These are phyloP conservation scores for Craspedostauros australis DNA, from an alignment of 108 stramenopile genomes.

Conservation along the genomic window DNA sequence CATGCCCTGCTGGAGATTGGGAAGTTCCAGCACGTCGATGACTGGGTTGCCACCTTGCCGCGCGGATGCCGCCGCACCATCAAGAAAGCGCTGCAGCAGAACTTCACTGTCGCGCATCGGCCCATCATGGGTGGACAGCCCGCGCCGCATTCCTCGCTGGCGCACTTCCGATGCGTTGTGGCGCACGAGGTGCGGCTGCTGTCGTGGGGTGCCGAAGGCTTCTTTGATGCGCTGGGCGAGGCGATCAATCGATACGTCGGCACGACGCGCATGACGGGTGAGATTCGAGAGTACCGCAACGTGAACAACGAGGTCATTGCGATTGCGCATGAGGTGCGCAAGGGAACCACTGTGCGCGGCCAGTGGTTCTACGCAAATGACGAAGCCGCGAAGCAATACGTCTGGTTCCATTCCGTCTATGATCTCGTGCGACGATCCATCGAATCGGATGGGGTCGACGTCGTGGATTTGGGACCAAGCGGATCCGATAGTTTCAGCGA, in stretches of 20 bases:
- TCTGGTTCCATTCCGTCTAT: constrained; percentile 70
- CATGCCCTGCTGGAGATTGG: constrained; percentile 57
- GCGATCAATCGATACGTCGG: constrained; percentile 61
- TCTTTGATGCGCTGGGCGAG: constrained; percentile 63
- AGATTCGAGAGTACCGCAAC: constrained; percentile 62
- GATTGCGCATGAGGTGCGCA: constrained; percentile 58
- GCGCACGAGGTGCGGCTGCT: constrained; percentile 66
- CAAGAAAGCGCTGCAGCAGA: constrained; percentile 44
- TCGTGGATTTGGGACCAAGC: constrained; percentile 65
- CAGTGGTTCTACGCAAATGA: constrained; percentile 80
- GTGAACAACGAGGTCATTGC: constrained; percentile 42
- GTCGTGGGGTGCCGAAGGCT: constrained; percentile 34
- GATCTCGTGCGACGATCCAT: constrained; percentile 56
- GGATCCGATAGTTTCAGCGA: constrained; percentile 70
- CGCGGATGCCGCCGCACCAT: constrained; percentile 59
- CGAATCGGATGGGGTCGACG: constrained; percentile 48
- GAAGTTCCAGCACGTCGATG: constrained; percentile 50
- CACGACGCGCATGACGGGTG: constrained; percentile 64
- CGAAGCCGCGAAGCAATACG: constrained; percentile 60
- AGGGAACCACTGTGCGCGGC: constrained; percentile 58
- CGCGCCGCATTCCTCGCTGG: constrained; percentile 67
- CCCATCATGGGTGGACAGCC: constrained; percentile 47
- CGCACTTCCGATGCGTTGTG: constrained; percentile 71
- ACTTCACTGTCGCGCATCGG: constrained; percentile 54
- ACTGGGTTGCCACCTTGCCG: constrained; percentile 53